Evolutionary conservation across 306 rosid genomes (phyloP), one percentile per base, ranked within the genome.

Genomic region (Dryas octopetala): DNA sequence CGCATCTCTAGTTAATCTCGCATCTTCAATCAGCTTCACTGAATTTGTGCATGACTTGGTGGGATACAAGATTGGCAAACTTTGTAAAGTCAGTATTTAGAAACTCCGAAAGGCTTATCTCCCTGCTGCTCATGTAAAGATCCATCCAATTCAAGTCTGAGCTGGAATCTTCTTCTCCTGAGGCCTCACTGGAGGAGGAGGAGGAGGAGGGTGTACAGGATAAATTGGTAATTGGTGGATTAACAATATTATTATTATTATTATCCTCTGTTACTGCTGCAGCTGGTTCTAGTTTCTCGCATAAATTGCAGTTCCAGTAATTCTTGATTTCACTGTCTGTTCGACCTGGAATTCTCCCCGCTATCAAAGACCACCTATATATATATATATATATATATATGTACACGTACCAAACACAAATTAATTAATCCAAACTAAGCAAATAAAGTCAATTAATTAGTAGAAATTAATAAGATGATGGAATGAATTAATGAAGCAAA

Each of bases 341-440:
- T 79, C 86, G 73, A 23, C 86, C 86, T 26, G 86, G 86, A 9
- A 83, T 59, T 62, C 86, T 83, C 74, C 86, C 86, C 2, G 86
- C 86, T 48, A 83, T 79, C 45, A 76, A 79, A 41, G 86, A 79
- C 83, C 83, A 83, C 60, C 86, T 83, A 38, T 4, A 68, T 47
- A 17, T 7, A 17, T 28, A 2, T 19, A 19, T 19, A 19, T 19
- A 19, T 19, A 23, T 23, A 23, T 23, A 23, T 23, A 23, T 23
- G 23, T 23, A 23, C 23, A 23, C 23, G 23, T 49, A 44, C 58
- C 47, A 49, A 40, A 32, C 26, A 16, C 26, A 50, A 43, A 54
- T 4, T 38, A 43, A 15, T 16, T 4, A 4, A 44, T 19, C 8
- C 32, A 14, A 41, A 51, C 14, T 46, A 8, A 8, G 38, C 3